Conservation (phyloP, 768 basidiomycete genomes). For the Russula sp. region DNA sequence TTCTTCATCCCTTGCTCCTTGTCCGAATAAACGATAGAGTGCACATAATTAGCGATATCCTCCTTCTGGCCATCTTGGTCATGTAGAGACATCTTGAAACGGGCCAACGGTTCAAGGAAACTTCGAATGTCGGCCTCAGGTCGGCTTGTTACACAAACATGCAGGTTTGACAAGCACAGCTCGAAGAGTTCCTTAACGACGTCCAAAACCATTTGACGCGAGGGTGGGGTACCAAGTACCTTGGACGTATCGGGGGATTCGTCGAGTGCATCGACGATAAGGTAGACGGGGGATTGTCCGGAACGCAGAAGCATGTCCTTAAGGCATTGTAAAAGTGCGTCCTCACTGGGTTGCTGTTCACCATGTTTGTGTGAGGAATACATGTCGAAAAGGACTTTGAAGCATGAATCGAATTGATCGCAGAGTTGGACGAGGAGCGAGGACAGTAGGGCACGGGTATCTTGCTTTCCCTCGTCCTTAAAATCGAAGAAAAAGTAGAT, state of each 20-base stretch:
- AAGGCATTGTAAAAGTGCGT: not conserved
- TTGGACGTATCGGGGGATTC: not conserved
- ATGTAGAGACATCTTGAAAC: not conserved
- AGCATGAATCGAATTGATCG: not conserved
- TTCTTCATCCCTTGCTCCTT: not conserved
- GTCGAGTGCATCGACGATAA: not conserved
- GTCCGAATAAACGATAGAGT: not conserved
- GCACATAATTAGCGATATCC: not conserved
- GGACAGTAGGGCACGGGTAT: not conserved
- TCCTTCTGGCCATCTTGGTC: not conserved
- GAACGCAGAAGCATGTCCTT: not conserved
- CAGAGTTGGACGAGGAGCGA: not conserved
- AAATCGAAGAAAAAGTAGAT: not conserved
- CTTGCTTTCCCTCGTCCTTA: not conserved
- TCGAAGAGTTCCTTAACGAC: not conserved
- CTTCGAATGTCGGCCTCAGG: not conserved
- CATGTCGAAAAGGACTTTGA: not conserved
- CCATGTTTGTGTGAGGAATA: not conserved
- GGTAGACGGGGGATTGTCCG: not conserved
- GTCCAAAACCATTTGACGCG: not conserved
- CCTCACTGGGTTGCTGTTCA: not conserved
- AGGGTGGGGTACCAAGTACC: not conserved
- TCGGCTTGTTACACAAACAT: not conserved
- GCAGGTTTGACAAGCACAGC: not conserved
- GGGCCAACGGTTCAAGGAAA: not conserved